A percentile compares a stretch with the other conserved stretches of the same genome.
Conservation (phyloP, 441 rosid species). For the Mallotus repandus region DNA sequence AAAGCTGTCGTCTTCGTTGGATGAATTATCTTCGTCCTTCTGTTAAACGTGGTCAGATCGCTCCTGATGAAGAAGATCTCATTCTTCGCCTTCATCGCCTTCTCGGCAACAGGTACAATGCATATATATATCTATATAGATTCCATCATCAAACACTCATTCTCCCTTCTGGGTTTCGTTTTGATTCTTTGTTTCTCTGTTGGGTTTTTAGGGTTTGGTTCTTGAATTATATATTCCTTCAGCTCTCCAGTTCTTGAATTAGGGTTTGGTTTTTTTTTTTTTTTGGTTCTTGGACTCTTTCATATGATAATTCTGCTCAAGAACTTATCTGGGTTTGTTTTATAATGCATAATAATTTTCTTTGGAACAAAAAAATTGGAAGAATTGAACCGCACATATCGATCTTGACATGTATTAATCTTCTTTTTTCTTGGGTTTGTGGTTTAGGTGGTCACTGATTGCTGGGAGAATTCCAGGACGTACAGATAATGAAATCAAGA, state of each 20-base stretch:
- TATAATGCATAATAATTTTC: not conserved
- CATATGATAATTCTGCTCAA: too few relatives aligned
- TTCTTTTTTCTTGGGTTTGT: not conserved
- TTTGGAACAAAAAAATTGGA: too few relatives aligned
- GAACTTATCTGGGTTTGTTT: not conserved
- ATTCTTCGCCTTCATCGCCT: slow-evolving; percentile 83
- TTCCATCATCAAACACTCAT: too few relatives aligned
- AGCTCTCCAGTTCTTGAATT: slow-evolving; percentile 6
- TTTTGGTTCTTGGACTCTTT: not conserved
- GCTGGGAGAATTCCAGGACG: slow-evolving; percentile 66
- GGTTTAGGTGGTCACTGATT: slow-evolving; percentile 53
- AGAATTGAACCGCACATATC: not conserved
- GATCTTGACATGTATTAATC: not conserved
- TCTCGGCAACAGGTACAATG: slow-evolving; percentile 53
- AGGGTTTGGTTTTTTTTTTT: slow-evolving; percentile 20
- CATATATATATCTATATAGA: too few relatives aligned
- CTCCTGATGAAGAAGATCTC: slow-evolving; percentile 80
- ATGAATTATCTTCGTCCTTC: slow-evolving; percentile 76
- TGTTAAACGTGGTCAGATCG: slow-evolving; percentile 68
- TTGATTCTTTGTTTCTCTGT: not conserved
- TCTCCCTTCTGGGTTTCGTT: not conserved
- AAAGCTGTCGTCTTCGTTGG: slow-evolving; percentile 82
- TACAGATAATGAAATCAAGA: slow-evolving; percentile 61
- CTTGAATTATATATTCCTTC: not conserved
- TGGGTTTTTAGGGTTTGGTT: slow-evolving; percentile 5